A percentile compares a stretch with the other conserved stretches of the same genome.
phyloP scores from a whole-genome alignment of 805 yeast species.

The Yamadazyma olivae region DNA sequence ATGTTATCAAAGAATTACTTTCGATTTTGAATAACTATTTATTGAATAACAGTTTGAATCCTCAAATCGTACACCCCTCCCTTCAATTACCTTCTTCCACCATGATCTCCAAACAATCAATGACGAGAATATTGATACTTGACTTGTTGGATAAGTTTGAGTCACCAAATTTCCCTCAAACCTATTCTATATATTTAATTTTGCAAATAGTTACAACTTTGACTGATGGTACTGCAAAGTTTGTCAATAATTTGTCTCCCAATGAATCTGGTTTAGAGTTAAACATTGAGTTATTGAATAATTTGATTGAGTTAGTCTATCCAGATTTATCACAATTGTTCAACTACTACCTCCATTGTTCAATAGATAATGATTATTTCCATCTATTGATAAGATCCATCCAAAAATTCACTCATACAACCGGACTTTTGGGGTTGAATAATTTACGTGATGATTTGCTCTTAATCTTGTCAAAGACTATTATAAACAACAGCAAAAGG shows the following conservation, averaged over 20 bases:
- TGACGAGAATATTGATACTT: conserved; percentile 53
- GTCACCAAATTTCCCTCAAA: conserved; percentile 64
- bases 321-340: conserved; percentile 25
- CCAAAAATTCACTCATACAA: conserved; percentile 78
- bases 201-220: conserved; percentile 49
- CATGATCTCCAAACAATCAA: conserved; percentile 26
- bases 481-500: conserved; percentile 16
- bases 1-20: conserved; percentile 57
- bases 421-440: conserved; percentile 66
- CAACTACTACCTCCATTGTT: conserved; percentile 52
- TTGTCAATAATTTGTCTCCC: conserved; percentile 38
- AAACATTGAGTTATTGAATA: conserved; percentile 34
- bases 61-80: conserved; percentile 16
- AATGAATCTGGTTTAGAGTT: conserved; percentile 26
- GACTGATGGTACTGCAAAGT: conserved; percentile 67
- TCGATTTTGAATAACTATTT: conserved; percentile 22
- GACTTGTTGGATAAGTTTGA: conserved; percentile 81
- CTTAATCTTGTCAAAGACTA: conserved; percentile 23
- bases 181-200: conserved; percentile 58
- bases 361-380: conserved; percentile 69
- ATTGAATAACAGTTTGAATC: conserved; percentile 12
- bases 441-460: conserved; percentile 54
- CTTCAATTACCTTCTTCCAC: conserved; percentile 10
- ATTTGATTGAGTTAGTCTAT: conserved; percentile 27
- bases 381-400: conserved; percentile 65